Evolutionary conservation across 83 land plant genomes (phyloP), one percentile per base, ranked within the genome.

Genomic region (Picea mariana): DNA sequence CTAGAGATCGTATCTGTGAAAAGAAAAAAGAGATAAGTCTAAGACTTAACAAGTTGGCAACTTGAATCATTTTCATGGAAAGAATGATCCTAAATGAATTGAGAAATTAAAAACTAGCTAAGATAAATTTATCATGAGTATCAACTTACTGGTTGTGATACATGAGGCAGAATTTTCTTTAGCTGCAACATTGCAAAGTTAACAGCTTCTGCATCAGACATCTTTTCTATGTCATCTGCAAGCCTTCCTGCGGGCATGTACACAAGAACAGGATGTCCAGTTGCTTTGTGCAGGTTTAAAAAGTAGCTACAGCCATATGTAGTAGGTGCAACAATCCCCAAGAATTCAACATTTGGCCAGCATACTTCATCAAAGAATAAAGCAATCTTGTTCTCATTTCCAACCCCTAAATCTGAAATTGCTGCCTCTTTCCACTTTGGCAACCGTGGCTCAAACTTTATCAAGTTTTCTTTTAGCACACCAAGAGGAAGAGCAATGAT

Each of bases 221-320:
- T 18, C 6, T 80, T 80, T 59, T 83, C 85, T 18, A 83, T 80
- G 40, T 80, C 85, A 64, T 83, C 42, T 0, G 77, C 84, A 47
- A 83, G 68, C 68, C 27, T 66, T 60, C 98, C 97, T 84, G 96
- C 89, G 81, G 94, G 88, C 97, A 96, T 96, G 82, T 92, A 96
- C 0, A 96, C 95, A 64, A 96, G 93, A 75, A 96, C 90, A 52
- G 94, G 95, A 83, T 96, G 88, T 24, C 98, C 95, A 6, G 97
- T 96, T 69, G 94, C 95, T 84, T 96, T 96, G 90, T 96, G 97
- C 34, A 96, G 91, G 82, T 96, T 96, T 62, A 94, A 89, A 79
- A 96, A 96, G 82, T 96, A 96, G 75, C 98, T 92, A 79, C 98
- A 96, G 31, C 82, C 85, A 85, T 92, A 91, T 27, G 94, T 88